phyloP scores from a whole-genome alignment of 2,329 filamentous ascomycete species.

The Hypoxylon sp. region DNA sequence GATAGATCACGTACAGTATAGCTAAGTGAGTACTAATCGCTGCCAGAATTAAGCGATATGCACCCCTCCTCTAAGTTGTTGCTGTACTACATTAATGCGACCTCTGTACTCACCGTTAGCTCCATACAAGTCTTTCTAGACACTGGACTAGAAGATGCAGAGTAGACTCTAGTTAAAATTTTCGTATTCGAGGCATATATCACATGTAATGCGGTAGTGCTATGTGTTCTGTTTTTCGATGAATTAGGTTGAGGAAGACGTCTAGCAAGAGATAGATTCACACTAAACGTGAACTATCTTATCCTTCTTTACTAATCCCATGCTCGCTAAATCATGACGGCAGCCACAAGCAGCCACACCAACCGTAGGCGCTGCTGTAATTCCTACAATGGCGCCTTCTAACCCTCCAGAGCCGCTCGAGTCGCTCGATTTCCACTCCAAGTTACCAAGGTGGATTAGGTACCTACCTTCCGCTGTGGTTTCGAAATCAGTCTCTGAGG shows the following conservation, averaged over 20 bases:
- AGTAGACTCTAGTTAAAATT: background rate
- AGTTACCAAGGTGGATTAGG: background rate
- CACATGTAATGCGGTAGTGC: no score
- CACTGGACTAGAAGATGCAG: background rate
- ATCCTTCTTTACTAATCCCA: no score
- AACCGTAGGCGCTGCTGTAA: background rate
- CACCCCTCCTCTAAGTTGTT: constrained; percentile 62
- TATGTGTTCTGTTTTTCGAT: no score
- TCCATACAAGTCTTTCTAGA: constrained; percentile 58
- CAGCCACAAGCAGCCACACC: background rate
- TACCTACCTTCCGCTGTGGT: background rate
- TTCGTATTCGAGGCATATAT: no score
- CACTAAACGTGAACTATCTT: no score
- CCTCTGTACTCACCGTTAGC: constrained; percentile 67
- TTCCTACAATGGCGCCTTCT: background rate
- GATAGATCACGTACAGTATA: constrained; percentile 48
- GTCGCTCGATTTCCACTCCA: background rate
- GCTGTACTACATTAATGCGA: constrained; percentile 63
- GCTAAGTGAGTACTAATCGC: constrained; percentile 62
- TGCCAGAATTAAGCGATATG: constrained; percentile 58
- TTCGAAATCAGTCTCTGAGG: background rate
- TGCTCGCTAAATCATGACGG: background rate
- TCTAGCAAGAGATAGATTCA: no score
- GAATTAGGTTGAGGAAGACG: no score
- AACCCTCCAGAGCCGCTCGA: background rate